A percentile compares a stretch with the other conserved stretches of the same genome.
Conservation (phyloP, 108 stramenopile genomes). For the Bacterosira constricta region DNA sequence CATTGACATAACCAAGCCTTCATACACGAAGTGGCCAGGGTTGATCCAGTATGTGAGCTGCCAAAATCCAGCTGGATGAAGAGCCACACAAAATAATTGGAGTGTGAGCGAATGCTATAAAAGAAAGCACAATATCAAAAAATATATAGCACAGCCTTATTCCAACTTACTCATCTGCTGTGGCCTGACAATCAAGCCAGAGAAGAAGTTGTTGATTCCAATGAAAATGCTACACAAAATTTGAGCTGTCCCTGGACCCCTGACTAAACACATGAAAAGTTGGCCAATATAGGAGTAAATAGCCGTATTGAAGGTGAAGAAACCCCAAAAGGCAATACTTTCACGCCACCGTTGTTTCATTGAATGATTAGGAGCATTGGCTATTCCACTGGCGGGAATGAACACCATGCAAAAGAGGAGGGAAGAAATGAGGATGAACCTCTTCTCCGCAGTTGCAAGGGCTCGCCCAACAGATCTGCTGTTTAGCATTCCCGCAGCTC, state of each 20-base stretch:
- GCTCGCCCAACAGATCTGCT: slow-evolving; percentile 34
- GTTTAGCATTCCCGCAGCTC: slow-evolving; percentile 47
- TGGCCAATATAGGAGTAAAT: slow-evolving; percentile 51
- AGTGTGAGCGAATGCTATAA: background rate
- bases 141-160: background rate
- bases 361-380: background rate
- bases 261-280: slow-evolving; percentile 56
- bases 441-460: slow-evolving; percentile 48
- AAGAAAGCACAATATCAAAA: background rate
- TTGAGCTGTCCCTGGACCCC: slow-evolving; percentile 39
- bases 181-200: slow-evolving; percentile 48
- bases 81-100: background rate
- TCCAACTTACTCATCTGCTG: slow-evolving; percentile 37
- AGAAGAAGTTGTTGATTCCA: slow-evolving; percentile 51
- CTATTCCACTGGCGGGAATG: slow-evolving; percentile 26
- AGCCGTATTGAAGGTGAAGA: slow-evolving; percentile 50
- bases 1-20: slow-evolving; percentile 65
- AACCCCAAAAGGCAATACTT: slow-evolving; percentile 37
- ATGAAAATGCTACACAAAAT: slow-evolving; percentile 35
- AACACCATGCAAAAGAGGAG: slow-evolving; percentile 32
- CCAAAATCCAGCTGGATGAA: slow-evolving; percentile 29
- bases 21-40: slow-evolving; percentile 81
- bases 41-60: slow-evolving; percentile 61
- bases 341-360: background rate
- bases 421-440: slow-evolving; percentile 38